A percentile compares a stretch with the other conserved stretches of the same genome.
Conservation (phyloP, 306 rosid genomes). For the Begonia loranthoides region DNA sequence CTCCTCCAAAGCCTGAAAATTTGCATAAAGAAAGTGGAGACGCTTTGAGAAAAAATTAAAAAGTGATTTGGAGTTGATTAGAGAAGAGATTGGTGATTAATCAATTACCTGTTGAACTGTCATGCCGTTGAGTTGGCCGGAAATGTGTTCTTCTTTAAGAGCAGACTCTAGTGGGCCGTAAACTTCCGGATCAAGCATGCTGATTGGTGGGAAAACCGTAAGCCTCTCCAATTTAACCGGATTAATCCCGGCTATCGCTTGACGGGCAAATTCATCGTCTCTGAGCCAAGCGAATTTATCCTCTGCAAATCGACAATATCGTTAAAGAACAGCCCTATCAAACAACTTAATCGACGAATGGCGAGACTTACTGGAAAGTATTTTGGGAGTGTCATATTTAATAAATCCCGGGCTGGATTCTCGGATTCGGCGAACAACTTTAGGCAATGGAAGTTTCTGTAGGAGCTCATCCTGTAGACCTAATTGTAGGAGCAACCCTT, state of each 20-base stretch:
- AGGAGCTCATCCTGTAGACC: not conserved
- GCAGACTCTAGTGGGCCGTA: constrained; percentile 72
- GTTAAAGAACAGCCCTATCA: not conserved
- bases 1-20: constrained; percentile 50
- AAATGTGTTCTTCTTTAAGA: constrained; percentile 78
- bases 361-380: constrained; percentile 17
- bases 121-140: constrained; percentile 67
- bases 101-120: constrained; percentile 62
- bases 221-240: constrained; percentile 71
- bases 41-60: too few relatives aligned
- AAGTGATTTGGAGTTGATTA: too few relatives aligned
- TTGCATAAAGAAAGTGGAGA: not conserved
- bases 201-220: constrained; percentile 72
- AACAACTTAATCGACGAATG: not conserved
- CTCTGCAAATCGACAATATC: constrained; percentile 20
- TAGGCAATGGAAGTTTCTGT: not conserved
- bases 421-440: not conserved
- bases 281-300: constrained; percentile 52
- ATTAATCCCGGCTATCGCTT: constrained; percentile 59
- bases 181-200: constrained; percentile 63
- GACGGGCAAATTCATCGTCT: constrained; percentile 57
- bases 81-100: not conserved
- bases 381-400: not conserved
- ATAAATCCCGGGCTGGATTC: not conserved
- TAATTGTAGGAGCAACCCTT: not conserved